Conservation (phyloP, 129 eudicot genomes). For the Artemisia tridentata region DNA sequence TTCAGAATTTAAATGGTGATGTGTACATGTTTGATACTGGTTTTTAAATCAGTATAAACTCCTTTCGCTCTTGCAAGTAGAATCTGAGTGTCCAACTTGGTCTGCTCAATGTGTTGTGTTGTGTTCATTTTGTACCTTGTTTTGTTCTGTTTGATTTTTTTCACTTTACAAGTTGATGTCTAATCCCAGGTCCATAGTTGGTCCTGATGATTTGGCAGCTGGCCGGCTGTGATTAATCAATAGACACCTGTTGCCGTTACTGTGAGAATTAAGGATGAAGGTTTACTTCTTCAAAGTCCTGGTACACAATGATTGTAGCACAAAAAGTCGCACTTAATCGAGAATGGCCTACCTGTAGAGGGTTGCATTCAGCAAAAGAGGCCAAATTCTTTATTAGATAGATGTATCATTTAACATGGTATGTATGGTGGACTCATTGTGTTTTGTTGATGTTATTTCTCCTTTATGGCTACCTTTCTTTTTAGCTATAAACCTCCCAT, state of each 20-base stretch:
- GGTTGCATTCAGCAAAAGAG: neutral
- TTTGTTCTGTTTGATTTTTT: neutral
- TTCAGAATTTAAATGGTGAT: neutral
- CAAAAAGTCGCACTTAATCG: neutral
- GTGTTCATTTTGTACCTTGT: neutral
- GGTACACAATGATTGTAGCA: neutral
- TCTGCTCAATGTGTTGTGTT: neutral
- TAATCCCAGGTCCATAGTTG: neutral
- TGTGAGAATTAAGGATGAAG: no score
- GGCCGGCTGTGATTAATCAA: slow-evolving; percentile 2
- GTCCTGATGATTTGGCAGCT: neutral
- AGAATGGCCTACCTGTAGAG: neutral
- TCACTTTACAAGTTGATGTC: neutral
- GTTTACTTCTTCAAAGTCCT: neutral
- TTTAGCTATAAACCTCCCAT: no score
- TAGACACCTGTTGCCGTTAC: slow-evolving; percentile 6
- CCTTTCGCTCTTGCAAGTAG: neutral
- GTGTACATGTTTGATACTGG: neutral
- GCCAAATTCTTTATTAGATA: neutral
- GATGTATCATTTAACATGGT: neutral
- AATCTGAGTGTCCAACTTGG: no score
- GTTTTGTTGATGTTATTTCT: no score
- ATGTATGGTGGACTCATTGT: neutral
- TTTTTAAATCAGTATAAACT: neutral
- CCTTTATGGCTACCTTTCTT: no score